Evolutionary conservation across 805 yeast species (phyloP), one percentile per base, ranked within the genome.

Genomic region (Yamadazyma akitaensis): DNA sequence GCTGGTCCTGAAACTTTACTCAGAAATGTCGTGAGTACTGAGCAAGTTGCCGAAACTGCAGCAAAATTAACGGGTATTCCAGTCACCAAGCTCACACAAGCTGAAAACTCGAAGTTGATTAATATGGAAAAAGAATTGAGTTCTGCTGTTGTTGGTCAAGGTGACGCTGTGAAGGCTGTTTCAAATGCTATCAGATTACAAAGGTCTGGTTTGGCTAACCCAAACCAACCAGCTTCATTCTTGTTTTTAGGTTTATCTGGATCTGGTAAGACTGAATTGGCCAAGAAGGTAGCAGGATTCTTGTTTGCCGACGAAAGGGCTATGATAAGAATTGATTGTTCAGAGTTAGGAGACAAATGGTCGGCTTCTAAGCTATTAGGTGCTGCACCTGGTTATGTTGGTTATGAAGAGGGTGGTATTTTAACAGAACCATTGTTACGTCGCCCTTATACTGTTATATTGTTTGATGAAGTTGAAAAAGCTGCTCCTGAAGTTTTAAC

Each of bases 401-500:
- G 99, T 34, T 95, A 87, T 65, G 97, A 91, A 64, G 97, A 94
- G 66, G 99, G 99, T 65, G 99, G 99, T 54, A 80, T 92, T 57
- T 77, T 94, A 55, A 94, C 99, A 5, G 96, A 94, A 59, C 96
- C 94, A 54, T 76, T 94, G 47, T 78, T 88, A 51, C 80, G 97
- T 61, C 84, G 85, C 51, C 99, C 99, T 47, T 94, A 94, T 70
- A 88, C 97, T 5, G 99, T 94, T n/a, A 77, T 94, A 35, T 75
- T 94, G 51, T 94, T 94, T 61, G 99, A 94, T 69, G 99, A 94
- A 72, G 96, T 94, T 47, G 99, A 94, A 64, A 94, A 94, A 69
- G 99, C 99, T 14, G 96, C 96, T 6, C 99, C 99, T 1, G 98
- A 92, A 64, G 99, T 94, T 2, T 75, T 92, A 62, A 94, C 97